A percentile compares a stretch with the other conserved stretches of the same genome.
Conservation (phyloP, 1,139 yeast genomes). For the Magnusiomyces magnusii region DNA sequence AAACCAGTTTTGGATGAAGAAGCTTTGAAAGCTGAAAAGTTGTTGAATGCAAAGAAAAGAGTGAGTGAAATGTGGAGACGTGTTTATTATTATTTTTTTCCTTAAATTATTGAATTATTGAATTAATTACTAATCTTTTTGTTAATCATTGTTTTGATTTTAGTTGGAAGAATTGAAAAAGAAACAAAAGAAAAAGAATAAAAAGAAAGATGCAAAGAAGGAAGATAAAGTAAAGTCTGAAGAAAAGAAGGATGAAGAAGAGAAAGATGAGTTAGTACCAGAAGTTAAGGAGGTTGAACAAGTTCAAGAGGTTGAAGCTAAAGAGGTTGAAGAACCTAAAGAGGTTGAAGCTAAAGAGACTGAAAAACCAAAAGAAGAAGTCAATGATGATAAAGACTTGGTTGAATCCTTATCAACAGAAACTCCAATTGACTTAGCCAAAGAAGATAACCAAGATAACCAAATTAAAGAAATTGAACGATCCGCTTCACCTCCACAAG, state of each 20-base stretch:
- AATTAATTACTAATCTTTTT: neutral
- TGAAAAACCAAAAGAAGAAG: constrained; percentile 16
- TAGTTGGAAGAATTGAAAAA: constrained; percentile 55
- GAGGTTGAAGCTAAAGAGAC: constrained; percentile 5
- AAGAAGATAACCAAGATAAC: neutral
- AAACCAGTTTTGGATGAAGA: constrained; percentile 25
- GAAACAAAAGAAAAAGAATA: constrained; percentile 43
- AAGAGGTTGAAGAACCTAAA: neutral
- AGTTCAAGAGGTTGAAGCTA: neutral
- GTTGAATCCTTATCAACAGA: constrained; percentile 9
- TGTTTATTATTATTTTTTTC: neutral
- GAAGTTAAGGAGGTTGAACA: constrained; percentile 4
- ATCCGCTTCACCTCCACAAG: neutral
- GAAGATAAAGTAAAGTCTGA: neutral
- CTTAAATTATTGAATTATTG: neutral
- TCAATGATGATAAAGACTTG: constrained; percentile 16
- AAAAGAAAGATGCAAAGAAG: constrained; percentile 21
- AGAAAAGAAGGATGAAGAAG: neutral
- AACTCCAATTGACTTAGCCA: neutral
- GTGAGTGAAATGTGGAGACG: constrained; percentile 20
- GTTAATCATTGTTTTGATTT: neutral
- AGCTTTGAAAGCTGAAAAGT: constrained; percentile 44
- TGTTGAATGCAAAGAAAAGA: constrained; percentile 58
- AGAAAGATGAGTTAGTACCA: neutral
- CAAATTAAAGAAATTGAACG: neutral